Conservation (phyloP, 257 asterid genomes). For the Voacanga thouarsii region DNA sequence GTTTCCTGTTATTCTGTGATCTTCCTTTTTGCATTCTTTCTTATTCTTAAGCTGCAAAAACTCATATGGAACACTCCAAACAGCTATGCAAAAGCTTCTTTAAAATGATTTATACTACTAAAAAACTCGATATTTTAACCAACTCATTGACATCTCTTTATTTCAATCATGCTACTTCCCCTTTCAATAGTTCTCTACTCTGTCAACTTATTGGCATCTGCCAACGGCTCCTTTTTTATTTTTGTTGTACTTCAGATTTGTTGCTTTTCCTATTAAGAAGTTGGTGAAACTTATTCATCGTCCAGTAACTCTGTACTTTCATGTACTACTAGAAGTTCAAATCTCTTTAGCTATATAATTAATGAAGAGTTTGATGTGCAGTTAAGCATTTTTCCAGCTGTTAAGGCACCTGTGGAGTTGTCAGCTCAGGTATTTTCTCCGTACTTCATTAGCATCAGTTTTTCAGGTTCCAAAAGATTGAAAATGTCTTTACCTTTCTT, state of each 20-base stretch:
- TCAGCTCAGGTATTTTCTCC: conserved; percentile 68
- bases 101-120: neutral
- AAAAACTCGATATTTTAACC: neutral
- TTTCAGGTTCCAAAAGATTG: neutral
- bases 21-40: neutral
- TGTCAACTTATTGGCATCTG: neutral
- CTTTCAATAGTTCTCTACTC: neutral
- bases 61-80: neutral
- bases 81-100: neutral
- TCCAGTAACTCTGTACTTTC: neutral
- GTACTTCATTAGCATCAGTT: neutral
- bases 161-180: neutral
- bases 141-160: neutral
- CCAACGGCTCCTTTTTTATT: neutral
- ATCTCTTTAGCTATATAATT: neutral
- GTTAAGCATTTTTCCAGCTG: conserved; percentile 88
- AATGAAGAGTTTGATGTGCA: conserved; percentile 28
- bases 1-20: neutral
- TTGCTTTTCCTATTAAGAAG: conserved; percentile 13
- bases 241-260: neutral
- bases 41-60: neutral
- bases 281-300: conserved; percentile 2
- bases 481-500: neutral
- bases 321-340: neutral
- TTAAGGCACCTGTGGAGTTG: conserved; percentile 81